Percentiles rank a stretch among this genome's conserved stretches.
Evolutionary conservation across 2,329 filamentous ascomycete species (phyloP).

Genomic region (Sordariomycetes sp.): DNA sequence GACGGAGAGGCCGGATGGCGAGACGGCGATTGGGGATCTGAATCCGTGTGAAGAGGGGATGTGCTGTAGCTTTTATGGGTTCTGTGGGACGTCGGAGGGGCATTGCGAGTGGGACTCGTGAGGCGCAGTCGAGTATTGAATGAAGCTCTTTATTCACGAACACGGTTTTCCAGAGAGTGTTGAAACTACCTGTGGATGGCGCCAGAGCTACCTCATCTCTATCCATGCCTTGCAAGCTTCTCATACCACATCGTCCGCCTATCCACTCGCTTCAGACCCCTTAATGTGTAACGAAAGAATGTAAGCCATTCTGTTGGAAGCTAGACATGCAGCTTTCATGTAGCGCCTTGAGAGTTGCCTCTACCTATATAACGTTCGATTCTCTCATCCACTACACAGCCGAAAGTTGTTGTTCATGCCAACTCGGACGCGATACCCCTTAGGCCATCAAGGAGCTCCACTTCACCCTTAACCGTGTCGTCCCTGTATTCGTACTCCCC

Average conservation of each 20-base stretch:
- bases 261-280: too few relatives aligned
- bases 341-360: too few relatives aligned
- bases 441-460: conserved; percentile 15
- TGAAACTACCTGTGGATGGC: background rate
- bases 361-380: too few relatives aligned
- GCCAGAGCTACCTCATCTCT: too few relatives aligned
- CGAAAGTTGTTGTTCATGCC: background rate
- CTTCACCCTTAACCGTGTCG: conserved; percentile 12
- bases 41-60: conserved; percentile 19
- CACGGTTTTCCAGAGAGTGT: background rate
- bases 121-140: background rate
- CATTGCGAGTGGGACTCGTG: background rate
- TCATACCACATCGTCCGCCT: too few relatives aligned
- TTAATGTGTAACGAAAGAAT: too few relatives aligned
- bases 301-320: too few relatives aligned
- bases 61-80: conserved; percentile 26
- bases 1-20: conserved; percentile 12
- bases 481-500: conserved; percentile 14
- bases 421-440: conserved; percentile 3
- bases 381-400: too few relatives aligned
- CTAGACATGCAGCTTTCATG: too few relatives aligned
- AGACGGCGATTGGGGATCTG: conserved; percentile 10
- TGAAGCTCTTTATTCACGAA: background rate
- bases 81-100: conserved; percentile 27
- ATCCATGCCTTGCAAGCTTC: too few relatives aligned